phyloP scores from a whole-genome alignment of 1,284 basidiomycete species.

The Retiboletus flavoniger region DNA sequence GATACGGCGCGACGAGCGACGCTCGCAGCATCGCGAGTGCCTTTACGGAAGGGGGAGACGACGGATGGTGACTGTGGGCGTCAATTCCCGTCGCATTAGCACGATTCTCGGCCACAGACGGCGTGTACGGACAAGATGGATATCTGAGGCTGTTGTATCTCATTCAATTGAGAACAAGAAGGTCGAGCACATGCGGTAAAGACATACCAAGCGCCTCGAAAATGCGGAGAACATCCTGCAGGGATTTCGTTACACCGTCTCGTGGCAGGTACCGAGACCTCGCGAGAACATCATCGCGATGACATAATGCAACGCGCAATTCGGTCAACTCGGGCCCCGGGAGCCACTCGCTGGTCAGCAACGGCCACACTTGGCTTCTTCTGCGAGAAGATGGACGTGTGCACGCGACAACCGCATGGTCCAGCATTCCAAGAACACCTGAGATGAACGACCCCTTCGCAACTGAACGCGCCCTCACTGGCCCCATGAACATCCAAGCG shows the following conservation, averaged over 20 bases:
- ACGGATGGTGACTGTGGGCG: slow-evolving; percentile 54
- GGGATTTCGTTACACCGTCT: neutral
- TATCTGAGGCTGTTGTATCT: slow-evolving; percentile 49
- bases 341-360: neutral
- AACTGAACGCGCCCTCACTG: neutral
- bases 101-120: slow-evolving; percentile 4
- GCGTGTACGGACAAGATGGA: slow-evolving; percentile 58
- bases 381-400: neutral
- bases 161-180: neutral
- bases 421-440: neutral
- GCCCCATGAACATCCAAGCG: too few species aligned
- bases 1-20: slow-evolving; percentile 59
- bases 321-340: neutral
- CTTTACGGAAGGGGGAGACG: slow-evolving; percentile 60
- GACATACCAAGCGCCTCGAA: slow-evolving; percentile 32
- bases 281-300: neutral
- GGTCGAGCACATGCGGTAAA: slow-evolving; percentile 1
- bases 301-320: slow-evolving; percentile 4
- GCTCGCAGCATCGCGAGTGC: slow-evolving; percentile 59
- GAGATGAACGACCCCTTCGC: neutral
- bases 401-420: neutral
- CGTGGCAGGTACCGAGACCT: neutral
- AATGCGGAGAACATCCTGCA: slow-evolving; percentile 35
- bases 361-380: neutral
- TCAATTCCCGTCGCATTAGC: neutral